Conservation (phyloP, 2,329 filamentous ascomycete genomes). For the Dactylellina parvicollis region DNA sequence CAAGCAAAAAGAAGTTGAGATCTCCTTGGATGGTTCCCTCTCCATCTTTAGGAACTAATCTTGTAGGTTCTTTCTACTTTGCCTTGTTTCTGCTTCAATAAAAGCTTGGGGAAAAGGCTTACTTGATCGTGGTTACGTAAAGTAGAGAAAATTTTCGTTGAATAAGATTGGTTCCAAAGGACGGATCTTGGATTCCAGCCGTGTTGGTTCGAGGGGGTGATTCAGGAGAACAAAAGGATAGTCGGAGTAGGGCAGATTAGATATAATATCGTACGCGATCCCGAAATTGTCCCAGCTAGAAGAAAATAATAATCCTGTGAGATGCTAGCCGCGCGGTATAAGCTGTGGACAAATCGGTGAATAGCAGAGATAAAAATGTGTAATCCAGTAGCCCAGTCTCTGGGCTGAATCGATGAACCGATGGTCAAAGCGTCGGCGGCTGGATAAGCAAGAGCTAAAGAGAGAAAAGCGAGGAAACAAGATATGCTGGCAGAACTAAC, state of each 20-base stretch:
- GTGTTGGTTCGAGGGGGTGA: slow-evolving; percentile 24
- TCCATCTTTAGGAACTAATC: slow-evolving; percentile 8
- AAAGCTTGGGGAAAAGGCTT: neutral
- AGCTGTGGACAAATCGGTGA: slow-evolving; percentile 31
- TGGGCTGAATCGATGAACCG: slow-evolving; percentile 46
- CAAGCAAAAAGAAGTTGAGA: slow-evolving; percentile 45
- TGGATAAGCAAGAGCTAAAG: slow-evolving; percentile 55
- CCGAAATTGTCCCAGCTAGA: slow-evolving; percentile 40
- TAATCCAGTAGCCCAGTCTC: slow-evolving; percentile 53
- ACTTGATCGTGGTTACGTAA: slow-evolving; percentile 11
- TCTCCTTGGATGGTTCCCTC: slow-evolving; percentile 16
- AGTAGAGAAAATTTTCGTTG: slow-evolving; percentile 2
- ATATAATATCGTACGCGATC: slow-evolving; percentile 46
- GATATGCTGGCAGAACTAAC: slow-evolving; percentile 44
- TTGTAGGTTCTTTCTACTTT: slow-evolving; percentile 1
- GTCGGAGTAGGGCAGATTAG: slow-evolving; percentile 54
- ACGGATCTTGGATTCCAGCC: slow-evolving; percentile 18
- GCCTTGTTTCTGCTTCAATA: neutral
- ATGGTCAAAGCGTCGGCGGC: slow-evolving; percentile 23
- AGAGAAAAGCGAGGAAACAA: slow-evolving; percentile 23
- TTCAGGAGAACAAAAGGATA: slow-evolving; percentile 33
- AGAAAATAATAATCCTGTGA: slow-evolving; percentile 36
- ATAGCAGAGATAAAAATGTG: slow-evolving; percentile 50
- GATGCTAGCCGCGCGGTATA: slow-evolving; percentile 45
- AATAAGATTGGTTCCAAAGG: slow-evolving; percentile 15